Evolutionary conservation across 176 grass and related monocot species (phyloP).

Genomic region (Hsuehochloa calcarea): DNA sequence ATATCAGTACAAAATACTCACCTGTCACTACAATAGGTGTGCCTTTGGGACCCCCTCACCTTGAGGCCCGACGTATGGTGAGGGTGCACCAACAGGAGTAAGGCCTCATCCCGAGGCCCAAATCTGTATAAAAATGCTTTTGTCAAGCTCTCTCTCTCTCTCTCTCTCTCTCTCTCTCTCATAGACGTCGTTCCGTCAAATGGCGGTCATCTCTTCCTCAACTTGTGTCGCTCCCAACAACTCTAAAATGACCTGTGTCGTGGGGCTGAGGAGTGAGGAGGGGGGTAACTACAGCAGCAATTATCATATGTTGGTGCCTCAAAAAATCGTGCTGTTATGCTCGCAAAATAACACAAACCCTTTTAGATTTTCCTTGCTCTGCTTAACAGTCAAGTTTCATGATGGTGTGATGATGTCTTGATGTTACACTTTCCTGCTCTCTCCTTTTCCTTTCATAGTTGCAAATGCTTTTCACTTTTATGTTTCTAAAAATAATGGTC

Average conservation of each 20-base stretch:
- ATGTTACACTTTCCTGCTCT: background rate
- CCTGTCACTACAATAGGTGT: background rate
- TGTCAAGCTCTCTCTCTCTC: background rate
- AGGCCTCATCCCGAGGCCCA: background rate
- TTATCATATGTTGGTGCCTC: background rate
- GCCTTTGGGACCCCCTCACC: background rate
- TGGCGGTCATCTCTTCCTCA: background rate
- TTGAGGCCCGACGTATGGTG: background rate
- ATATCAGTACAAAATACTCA: background rate
- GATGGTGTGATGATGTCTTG: slow-evolving; percentile 6
- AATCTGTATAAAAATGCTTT: background rate
- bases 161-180: background rate
- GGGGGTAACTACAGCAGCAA: background rate
- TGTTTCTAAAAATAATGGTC: slow-evolving; percentile 34
- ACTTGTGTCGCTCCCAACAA: background rate
- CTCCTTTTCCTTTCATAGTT: slow-evolving; percentile 1
- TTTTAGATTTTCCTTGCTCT: slow-evolving; percentile 26
- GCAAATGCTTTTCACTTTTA: slow-evolving; percentile 27
- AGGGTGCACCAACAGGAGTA: background rate
- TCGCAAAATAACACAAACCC: slow-evolving; percentile 7
- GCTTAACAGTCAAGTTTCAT: slow-evolving; percentile 5
- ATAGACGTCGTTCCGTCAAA: background rate
- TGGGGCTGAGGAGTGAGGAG: no score
- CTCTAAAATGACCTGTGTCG: background rate
- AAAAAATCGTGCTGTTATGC: slow-evolving; percentile 19